Base-by-base conservation (phyloP, 139 green algal species). In the Raphidocelis subcapitata region DNA sequence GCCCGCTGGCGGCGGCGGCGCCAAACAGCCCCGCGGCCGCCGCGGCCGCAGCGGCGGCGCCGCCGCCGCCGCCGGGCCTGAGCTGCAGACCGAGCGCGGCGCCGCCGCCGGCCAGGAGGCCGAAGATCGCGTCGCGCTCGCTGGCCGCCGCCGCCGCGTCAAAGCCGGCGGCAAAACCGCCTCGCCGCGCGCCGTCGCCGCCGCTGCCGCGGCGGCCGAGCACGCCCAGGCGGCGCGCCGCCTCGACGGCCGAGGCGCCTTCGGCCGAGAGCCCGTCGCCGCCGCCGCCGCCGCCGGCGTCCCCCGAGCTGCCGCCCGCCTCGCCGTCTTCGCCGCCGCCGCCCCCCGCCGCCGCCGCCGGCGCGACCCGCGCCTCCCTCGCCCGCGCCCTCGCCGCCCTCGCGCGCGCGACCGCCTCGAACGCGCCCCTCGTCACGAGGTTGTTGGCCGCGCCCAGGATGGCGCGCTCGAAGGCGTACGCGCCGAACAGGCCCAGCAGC, bases 401-500 rank as follows among this genome's bases (percentile, higher is more conserved):
- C 14, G 57, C 55, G 21, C 26, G 44, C 57, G 55, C 28, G 26
- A 75, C 56, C 55, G 55, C 56, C 47, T 28, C 31, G 46, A 61
- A 75, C 2, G 69, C 69, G 29, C 67, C 69, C n/a, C 56, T 8
- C 8, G 69, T 75, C 2, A 77, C 69, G 24, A 77, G 26, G 59
- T 46, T 74, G 62, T 80, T 74, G 0, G 79, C 79, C 4, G 63
- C 65, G 23, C 20, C 20, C 69, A 84, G 79, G 69, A 84, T 84
- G 47, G 69, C 69, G 18, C 60, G 55, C 59, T 84, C 79, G 73
- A 81, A 84, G 0, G 73, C 79, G 28, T 54, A 76, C 8, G 69
- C 65, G 16, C 69, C 69, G 60, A 84, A 69, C 56, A 84, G 74
- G 10, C 69, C 69, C 68, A 84, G 49, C 64, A 84, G 69, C 49